Evolutionary conservation across 2,329 filamentous ascomycete species (phyloP).

Genomic region (Cladorrhinum sp.): DNA sequence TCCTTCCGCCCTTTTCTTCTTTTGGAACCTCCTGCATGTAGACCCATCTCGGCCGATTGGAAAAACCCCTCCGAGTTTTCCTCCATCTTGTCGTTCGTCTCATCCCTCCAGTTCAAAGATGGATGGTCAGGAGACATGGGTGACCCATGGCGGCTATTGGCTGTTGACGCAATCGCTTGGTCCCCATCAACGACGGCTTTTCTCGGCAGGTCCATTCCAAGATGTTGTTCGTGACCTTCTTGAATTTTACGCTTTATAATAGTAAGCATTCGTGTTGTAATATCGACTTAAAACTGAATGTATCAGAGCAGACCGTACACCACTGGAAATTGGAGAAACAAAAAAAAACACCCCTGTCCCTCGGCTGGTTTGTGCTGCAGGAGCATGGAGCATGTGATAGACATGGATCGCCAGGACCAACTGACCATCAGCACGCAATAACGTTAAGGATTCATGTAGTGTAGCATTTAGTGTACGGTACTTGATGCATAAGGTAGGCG

Average conservation of each 20-base stretch:
- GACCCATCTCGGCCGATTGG: constrained; percentile 13
- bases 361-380: not conserved
- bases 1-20: constrained; percentile 5
- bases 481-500: not conserved
- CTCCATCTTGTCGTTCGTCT: not conserved
- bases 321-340: not conserved
- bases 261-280: not conserved
- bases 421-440: not conserved
- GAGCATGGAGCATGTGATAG: constrained; percentile 21
- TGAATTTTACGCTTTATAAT: not conserved
- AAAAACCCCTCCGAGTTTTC: not conserved
- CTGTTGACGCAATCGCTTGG: not conserved
- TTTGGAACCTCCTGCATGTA: constrained; percentile 19
- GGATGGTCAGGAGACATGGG: not conserved
- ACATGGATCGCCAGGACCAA: constrained; percentile 12
- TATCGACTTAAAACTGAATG: not conserved
- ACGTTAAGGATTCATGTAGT: constrained; percentile 1
- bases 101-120: not conserved
- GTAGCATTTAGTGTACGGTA: constrained; percentile 1
- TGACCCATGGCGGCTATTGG: not conserved
- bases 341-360: not conserved
- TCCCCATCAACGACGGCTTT: not conserved
- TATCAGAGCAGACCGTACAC: not conserved
- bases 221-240: not conserved
- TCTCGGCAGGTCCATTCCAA: not conserved